Evolutionary conservation across 2,329 filamentous ascomycete genomes (phyloP), one percentile per base, ranked within the genome.

Genomic region (Alternaria sp.): DNA sequence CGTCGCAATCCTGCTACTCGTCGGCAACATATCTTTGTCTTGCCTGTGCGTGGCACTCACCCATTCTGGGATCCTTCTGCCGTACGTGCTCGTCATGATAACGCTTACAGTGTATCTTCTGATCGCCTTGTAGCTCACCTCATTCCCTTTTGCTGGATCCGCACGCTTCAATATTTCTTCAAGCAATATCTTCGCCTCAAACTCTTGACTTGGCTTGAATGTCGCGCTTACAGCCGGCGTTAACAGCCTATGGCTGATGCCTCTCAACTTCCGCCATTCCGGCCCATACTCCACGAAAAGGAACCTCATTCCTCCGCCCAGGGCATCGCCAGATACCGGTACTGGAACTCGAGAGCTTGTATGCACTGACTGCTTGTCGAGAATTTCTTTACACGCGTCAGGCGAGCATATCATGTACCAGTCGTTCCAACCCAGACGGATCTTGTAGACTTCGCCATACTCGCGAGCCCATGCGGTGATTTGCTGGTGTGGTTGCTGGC

Each of bases 401-500:
- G 81, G 80, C 13, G 68, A 79, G 65, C 80, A 81, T 28, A 83
- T 62, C 56, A 81, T 71, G 17, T 81, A 77, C 79, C 80, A 83
- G 57, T 80, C 75, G 45, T 81, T 74, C 77, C 78, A 80, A 5
- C 81, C 81, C 4, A 82, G 64, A 2, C 75, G 72, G 17, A 83
- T 66, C 55, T 77, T 77, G 70, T 77, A 82, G 4, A 82, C 53
- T n/a, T 82, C 80, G 34, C 81, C 81, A 63, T 81, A 81, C 51
- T 78, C 52, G 2, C 64, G 59, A 0, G 79, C 78, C 79, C 79
- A 82, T 51, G 69, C 46, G 0, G 64, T 66, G 44, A 77, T 70
- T 48, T 72, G 65, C 23, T 68, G 69, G 23, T 75, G 70, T 10
- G 76, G 72, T n/a, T 70, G 60, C 10, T 56, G 42, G n/a, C 65